phyloP scores from a whole-genome alignment of 179 eudicot species.

The Silene vulgaris region DNA sequence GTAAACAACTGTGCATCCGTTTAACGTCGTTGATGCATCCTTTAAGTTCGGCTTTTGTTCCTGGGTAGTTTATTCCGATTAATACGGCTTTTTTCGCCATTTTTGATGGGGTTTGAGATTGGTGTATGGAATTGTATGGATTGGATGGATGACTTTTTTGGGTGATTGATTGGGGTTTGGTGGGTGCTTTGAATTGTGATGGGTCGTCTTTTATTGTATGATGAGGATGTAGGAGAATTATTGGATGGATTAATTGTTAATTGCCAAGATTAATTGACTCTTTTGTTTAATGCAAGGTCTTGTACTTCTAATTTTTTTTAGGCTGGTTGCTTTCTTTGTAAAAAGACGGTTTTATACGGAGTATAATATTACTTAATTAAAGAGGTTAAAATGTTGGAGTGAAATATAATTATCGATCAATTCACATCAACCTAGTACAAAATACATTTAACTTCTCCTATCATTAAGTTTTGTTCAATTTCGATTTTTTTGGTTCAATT shows the following conservation, averaged over 20 bases:
- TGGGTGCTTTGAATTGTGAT: background rate
- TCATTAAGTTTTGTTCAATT: no score
- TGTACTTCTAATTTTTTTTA: background rate
- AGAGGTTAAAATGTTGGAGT: no score
- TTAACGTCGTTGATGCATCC: conserved; percentile 44
- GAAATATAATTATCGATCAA: no score
- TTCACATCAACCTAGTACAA: no score
- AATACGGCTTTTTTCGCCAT: conserved; percentile 40
- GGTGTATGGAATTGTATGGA: background rate
- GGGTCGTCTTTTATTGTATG: background rate
- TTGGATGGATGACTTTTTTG: background rate
- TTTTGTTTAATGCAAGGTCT: no score
- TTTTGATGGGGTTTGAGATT: background rate
- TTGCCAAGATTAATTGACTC: background rate
- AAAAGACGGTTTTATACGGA: no score
- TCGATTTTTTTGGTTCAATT: no score
- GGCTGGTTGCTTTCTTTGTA: no score
- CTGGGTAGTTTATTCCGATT: conserved; percentile 41
- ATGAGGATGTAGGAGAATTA: background rate
- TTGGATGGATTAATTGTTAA: background rate
- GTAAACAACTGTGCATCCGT: conserved; percentile 24
- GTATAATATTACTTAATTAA: no score
- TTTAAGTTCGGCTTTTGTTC: conserved; percentile 40
- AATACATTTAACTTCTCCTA: no score
- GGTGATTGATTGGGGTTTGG: background rate